Base-by-base conservation (phyloP, 345 rosid genomes). In the Linum lewisii region DNA sequence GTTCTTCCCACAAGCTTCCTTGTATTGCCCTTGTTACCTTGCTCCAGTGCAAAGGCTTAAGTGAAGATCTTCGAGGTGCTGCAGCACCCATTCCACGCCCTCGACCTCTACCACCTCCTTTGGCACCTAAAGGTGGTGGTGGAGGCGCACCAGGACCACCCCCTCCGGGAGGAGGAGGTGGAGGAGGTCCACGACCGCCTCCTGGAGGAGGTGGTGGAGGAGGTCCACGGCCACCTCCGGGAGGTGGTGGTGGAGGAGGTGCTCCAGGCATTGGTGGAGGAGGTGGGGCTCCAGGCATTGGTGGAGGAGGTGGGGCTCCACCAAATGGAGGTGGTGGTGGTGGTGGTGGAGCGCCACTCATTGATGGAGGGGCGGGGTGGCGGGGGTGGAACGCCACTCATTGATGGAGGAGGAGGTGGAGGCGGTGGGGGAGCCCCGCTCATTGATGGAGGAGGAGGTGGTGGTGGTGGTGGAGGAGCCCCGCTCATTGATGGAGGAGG, bases 1-100 rank as follows among this genome's bases (percentile, higher is more conserved):
- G 63, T 77, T 94, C 97, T 16, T 94, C 96, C 99, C 97, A 94
- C 67, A 94, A 87, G 78, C 96, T 94, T 81, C 99, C 99, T 75
- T 90, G 96, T 60, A 94, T 63, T 64, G 88, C 95, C 79, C 97
- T 83, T 73, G 99, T 80, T 70, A 90, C 95, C 77, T 94, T 94
- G 73, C 95, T 87, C 99, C 97, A 94, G 57, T 90, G 99, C 61
- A 94, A 62, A 65, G 99, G 99, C 80, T 94, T 94, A 69, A 94
- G 76, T 29, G 95, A 81, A 72, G 97, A 87, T 75, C 85, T 83
- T 67, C 78, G 77, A 9, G 78, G 77, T 67, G 87, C 84, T 64
- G 72, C n/a, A 45, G 72, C 54, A 52, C 70, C 81, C 54, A 47
- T 49, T 42, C 97, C 99, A 68, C 84, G 83, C 52, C 95, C 94